These are phyloP conservation scores for Stipa capillata DNA, from an alignment of 176 grass and related monocot genomes.

Conservation along the genomic window DNA sequence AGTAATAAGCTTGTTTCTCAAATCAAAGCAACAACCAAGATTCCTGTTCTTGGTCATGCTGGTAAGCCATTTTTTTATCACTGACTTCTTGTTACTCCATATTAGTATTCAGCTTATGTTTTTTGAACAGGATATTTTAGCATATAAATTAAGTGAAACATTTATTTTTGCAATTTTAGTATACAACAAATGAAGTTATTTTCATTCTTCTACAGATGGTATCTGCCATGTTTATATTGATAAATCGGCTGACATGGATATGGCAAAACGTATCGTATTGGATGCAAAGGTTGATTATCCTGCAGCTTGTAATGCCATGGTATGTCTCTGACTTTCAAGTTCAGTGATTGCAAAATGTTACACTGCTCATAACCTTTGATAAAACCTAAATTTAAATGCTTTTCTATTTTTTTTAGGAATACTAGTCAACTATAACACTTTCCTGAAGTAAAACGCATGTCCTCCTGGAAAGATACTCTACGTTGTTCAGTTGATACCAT, in stretches of 20 bases:
- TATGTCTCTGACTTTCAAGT: constrained; percentile 27
- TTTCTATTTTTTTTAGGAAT: no score
- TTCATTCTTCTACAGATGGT: constrained; percentile 56
- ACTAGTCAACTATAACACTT: not conserved
- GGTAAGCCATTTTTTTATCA: constrained; percentile 43
- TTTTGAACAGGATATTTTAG: not conserved
- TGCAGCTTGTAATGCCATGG: constrained; percentile 97
- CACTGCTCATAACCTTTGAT: not conserved
- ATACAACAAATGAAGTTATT: not conserved
- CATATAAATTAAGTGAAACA: not conserved
- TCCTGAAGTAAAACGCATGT: not conserved
- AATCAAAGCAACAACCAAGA: constrained; percentile 92
- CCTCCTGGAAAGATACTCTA: not conserved
- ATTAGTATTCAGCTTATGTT: not conserved
- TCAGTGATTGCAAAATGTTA: not conserved
- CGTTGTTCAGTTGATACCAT: not conserved
- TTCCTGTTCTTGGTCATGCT: constrained; percentile 91
- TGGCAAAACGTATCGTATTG: constrained; percentile 86
- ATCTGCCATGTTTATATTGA: constrained; percentile 99
- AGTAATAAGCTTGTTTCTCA: constrained; percentile 87
- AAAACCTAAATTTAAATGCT: not conserved
- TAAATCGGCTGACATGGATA: constrained; percentile 91
- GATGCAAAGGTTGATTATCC: constrained; percentile 98
- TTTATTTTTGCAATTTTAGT: not conserved
- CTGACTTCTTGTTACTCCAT: not conserved